phyloP scores from a whole-genome alignment of 345 rosid species.

The Eucalyptus regnans region DNA sequence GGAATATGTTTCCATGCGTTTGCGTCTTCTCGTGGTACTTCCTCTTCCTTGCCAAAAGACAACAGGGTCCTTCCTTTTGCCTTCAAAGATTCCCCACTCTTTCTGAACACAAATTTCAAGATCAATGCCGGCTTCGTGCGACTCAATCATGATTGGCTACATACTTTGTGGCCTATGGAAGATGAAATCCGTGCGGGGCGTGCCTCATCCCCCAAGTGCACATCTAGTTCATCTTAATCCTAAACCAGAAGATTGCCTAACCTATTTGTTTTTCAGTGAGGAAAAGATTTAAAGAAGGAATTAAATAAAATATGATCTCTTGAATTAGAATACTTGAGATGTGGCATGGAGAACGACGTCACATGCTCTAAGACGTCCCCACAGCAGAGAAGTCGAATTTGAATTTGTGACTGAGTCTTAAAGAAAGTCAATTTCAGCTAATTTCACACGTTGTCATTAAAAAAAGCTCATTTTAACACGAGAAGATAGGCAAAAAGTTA shows the following conservation, averaged over 20 bases:
- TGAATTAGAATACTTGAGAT: background rate
- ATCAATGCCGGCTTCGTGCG: background rate
- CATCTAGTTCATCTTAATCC: background rate
- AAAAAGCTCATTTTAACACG: background rate
- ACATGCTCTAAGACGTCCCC: background rate
- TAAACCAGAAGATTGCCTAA: background rate
- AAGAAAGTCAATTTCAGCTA: background rate
- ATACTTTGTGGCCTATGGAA: background rate
- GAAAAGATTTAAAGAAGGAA: background rate
- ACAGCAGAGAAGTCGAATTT: background rate
- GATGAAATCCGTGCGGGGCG: background rate
- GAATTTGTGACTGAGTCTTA: background rate
- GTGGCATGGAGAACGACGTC: background rate
- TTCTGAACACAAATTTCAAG: background rate
- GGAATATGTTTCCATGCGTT: background rate
- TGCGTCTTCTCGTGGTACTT: background rate
- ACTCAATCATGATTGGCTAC: rapidly evolving
- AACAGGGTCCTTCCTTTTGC: background rate
- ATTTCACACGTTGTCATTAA: background rate
- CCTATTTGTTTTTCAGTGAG: background rate
- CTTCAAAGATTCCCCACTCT: background rate
- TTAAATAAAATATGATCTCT: background rate
- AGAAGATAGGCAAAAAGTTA: background rate
- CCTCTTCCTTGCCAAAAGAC: background rate
- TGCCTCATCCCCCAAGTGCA: background rate